Evolutionary conservation across 2,329 filamentous ascomycete species (phyloP).

Genomic region (Sclerotiophoma versabilis): DNA sequence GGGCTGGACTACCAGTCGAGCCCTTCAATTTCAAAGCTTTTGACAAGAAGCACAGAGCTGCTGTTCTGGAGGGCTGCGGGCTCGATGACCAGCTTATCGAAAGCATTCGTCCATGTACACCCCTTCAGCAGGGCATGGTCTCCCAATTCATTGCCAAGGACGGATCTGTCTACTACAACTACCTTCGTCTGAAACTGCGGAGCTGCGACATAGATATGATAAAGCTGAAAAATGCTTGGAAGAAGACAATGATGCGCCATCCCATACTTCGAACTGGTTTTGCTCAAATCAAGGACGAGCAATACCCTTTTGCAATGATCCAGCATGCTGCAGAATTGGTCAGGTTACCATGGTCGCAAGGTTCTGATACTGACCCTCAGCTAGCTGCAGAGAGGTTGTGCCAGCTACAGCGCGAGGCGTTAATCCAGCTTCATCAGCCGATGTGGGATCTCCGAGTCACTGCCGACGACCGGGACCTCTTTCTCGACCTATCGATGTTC

Average conservation of each 20-base stretch:
- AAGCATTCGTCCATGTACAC: constrained; percentile 76
- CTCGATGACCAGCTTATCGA: constrained; percentile 56
- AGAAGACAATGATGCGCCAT: constrained; percentile 60
- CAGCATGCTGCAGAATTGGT: constrained; percentile 57
- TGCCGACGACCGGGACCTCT: constrained; percentile 21
- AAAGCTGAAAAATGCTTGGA: constrained; percentile 67
- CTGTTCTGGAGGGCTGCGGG: constrained; percentile 41
- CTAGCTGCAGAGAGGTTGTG: constrained; percentile 31
- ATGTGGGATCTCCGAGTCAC: constrained; percentile 69
- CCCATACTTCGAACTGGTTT: constrained; percentile 82
- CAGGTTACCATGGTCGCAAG: constrained; percentile 45
- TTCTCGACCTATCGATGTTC: constrained; percentile 66
- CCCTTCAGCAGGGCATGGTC: constrained; percentile 80
- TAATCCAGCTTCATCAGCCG: constrained; percentile 59
- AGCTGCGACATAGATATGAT: constrained; percentile 44
- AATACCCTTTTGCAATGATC: constrained; percentile 77
- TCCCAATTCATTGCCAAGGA: constrained; percentile 73
- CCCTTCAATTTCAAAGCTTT: constrained; percentile 60
- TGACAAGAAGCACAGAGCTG: constrained; percentile 51
- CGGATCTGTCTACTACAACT: constrained; percentile 78
- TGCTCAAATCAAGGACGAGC: constrained; percentile 64
- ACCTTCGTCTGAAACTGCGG: constrained; percentile 63
- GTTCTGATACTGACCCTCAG: constrained; percentile 9
- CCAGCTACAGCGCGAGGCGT: constrained; percentile 36
- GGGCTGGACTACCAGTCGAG: not conserved